Base-by-base conservation (phyloP, 306 rosid species). In the Prunus fruticosa region DNA sequence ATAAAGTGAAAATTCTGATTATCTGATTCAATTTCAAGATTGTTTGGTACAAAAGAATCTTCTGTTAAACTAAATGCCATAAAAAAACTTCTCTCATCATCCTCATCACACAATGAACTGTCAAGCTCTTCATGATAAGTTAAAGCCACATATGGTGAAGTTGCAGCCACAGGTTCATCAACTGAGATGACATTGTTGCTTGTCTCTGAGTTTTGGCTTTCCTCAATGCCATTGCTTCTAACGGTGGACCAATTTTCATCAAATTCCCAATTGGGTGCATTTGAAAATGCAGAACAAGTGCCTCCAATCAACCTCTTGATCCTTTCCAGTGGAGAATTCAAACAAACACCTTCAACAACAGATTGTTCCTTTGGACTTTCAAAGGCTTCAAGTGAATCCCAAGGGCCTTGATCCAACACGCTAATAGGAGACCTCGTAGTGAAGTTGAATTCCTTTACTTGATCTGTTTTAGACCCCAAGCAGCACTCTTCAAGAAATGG, bases 391-490 rank as follows among this genome's bases (percentile, higher is more conserved):
- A 76, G 47, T 32, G 91, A 80, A 75, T 82, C 83, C 88, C 88
- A 87, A 58, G 66, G 65, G 11, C 75, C 76, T n/a, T 78, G 79
- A 32, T 85, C 89, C 84, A 85, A 76, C 52, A 88, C 91, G 67
- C 87, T 82, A 27, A 32, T 81, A 6, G 91, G 89, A 79, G 91
- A 87, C 69, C 68, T 72, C 80, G 14, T 32, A 8, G n/a, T 73
- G 13, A n/a, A 15, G 38, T 52, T 27, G 2, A 46, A 50, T 57
- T 67, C 80, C 71, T 65, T 76, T 2, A 25, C 41, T 23, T 68
- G 69, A 5, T 57, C 20, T 18, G 76, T 72, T 16, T 77, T 60
- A 12, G 79, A 60, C 38, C 6, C 77, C 50, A 56, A 47, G 20
- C 13, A 47, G 20, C 13, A 22, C 54, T 43, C 81, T 25, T 77